These are phyloP conservation scores for Psilocybe sp. DNA, from an alignment of 768 basidiomycete species.

Conservation along the genomic window DNA sequence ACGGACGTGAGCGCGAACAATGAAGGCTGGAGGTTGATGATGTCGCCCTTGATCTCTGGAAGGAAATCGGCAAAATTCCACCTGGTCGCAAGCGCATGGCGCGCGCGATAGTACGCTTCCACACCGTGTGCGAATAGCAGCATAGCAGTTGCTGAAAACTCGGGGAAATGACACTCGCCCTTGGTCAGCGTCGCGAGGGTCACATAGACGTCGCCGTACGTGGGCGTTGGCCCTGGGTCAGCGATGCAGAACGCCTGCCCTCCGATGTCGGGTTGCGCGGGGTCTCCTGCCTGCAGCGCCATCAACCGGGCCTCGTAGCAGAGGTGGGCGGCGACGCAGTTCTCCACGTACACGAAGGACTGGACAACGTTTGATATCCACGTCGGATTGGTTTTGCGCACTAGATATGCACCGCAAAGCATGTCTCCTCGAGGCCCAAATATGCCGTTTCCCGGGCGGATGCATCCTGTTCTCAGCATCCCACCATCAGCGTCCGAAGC, in stretches of 20 bases:
- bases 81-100: constrained; percentile 34
- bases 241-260: constrained; percentile 68
- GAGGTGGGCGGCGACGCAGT: constrained; percentile 68
- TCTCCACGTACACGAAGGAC: constrained; percentile 74
- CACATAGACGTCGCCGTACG: constrained; percentile 62
- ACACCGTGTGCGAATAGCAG: constrained; percentile 59
- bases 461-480: constrained; percentile 62
- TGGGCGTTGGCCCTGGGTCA: constrained; percentile 62
- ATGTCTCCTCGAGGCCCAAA: constrained; percentile 78
- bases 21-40: constrained; percentile 58
- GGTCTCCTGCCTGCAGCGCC: constrained; percentile 33
- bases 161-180: constrained; percentile 54
- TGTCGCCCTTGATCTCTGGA: constrained; percentile 44
- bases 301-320: constrained; percentile 71
- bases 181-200: constrained; percentile 52
- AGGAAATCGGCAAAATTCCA: constrained; percentile 28
- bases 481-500: constrained; percentile 17
- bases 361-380: constrained; percentile 60
- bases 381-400: constrained; percentile 55
- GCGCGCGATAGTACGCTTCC: constrained; percentile 51
- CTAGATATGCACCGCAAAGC: constrained; percentile 61
- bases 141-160: constrained; percentile 61
- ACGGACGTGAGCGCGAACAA: constrained; percentile 50
- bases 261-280: constrained; percentile 59
- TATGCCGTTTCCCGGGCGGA: constrained; percentile 77